A percentile compares a stretch with the other conserved stretches of the same genome.
Evolutionary conservation across 305 asterid species (phyloP).

Genomic region (Fraxinus albicans): DNA sequence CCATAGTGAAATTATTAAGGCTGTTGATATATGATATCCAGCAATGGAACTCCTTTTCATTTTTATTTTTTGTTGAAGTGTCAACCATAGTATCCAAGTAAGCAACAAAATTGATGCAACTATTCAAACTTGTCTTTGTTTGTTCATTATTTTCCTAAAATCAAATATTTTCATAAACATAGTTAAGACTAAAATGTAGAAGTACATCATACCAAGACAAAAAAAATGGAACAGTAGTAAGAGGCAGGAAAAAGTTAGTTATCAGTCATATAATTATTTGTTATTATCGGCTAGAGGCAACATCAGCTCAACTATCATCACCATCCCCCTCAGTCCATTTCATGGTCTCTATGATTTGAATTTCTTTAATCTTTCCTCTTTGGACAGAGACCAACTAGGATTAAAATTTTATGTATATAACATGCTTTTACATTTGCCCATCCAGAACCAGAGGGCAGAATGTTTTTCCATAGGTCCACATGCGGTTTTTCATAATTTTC

Average conservation of each 20-base stretch:
- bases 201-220: neutral
- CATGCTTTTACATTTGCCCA: neutral
- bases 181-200: neutral
- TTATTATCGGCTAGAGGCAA: neutral
- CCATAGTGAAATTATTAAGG: neutral
- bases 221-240: slow-evolving; percentile 4
- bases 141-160: neutral
- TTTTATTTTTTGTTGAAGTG: neutral
- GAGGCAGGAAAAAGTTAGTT: neutral
- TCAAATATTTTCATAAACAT: neutral
- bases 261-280: neutral
- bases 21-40: neutral
- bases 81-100: neutral
- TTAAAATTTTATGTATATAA: neutral
- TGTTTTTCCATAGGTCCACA: slow-evolving; percentile 7
- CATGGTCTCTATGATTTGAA: slow-evolving; percentile 5
- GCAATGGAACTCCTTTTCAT: neutral
- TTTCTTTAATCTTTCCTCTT: neutral
- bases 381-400: neutral
- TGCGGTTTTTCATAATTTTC: neutral
- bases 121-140: neutral
- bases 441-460: neutral
- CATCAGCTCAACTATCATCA: neutral
- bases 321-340: neutral
- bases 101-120: neutral